Conservation (phyloP, 176 grass and related monocot genomes). For the Ensete glaucum region DNA sequence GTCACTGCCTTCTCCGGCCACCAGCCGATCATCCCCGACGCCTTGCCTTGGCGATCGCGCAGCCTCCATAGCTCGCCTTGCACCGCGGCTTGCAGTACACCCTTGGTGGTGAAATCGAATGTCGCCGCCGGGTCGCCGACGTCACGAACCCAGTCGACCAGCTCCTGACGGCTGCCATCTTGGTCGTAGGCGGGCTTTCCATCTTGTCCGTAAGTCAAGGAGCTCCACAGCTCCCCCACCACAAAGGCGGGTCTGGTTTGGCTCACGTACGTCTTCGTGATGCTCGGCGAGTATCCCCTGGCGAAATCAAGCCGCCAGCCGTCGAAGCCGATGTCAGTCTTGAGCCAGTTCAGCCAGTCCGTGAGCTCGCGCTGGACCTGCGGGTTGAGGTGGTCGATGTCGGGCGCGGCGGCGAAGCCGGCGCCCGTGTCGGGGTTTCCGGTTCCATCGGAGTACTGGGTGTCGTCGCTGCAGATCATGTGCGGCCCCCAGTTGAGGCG, state of each 20-base stretch:
- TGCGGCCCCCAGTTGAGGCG: constrained; percentile 77
- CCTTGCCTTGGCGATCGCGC: constrained; percentile 53
- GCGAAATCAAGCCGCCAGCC: constrained; percentile 79
- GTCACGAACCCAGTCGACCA: constrained; percentile 52
- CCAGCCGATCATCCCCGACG: constrained; percentile 65
- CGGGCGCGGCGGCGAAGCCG: constrained; percentile 46
- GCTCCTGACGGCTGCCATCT: constrained; percentile 46
- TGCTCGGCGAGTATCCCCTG: constrained; percentile 48
- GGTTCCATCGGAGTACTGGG: constrained; percentile 60
- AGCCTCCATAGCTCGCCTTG: constrained; percentile 67
- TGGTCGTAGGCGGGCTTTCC: constrained; percentile 57
- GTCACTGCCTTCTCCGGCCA: constrained; percentile 72
- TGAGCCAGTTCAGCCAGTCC: constrained; percentile 89
- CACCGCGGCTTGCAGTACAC: constrained; percentile 52
- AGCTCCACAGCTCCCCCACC: constrained; percentile 77
- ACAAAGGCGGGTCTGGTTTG: constrained; percentile 44
- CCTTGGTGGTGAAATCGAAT: constrained; percentile 97
- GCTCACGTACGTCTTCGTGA: constrained; percentile 53
- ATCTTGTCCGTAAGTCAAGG: constrained; percentile 41
- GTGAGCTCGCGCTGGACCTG: constrained; percentile 68
- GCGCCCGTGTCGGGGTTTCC: constrained; percentile 67
- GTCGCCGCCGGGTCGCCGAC: constrained; percentile 45
- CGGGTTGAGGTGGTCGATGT: constrained; percentile 87
- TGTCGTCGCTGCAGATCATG: constrained; percentile 83
- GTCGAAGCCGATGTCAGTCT: constrained; percentile 57